These are phyloP conservation scores for Cladophialophora psammophila DNA, from an alignment of 2,329 filamentous ascomycete genomes.

Conservation along the genomic window DNA sequence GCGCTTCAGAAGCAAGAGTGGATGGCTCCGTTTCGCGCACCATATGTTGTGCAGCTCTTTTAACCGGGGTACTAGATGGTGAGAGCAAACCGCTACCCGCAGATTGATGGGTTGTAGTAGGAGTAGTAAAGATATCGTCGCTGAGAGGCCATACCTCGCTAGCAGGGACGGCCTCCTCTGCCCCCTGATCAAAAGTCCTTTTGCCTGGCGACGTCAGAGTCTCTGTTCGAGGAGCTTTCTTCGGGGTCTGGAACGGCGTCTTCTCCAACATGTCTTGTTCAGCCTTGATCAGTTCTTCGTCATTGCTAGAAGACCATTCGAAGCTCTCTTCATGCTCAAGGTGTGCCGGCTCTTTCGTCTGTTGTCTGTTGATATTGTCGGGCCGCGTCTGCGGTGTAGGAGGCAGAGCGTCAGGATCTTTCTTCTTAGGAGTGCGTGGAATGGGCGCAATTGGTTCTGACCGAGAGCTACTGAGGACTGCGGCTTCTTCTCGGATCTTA, in stretches of 20 bases:
- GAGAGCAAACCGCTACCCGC: slow-evolving; percentile 31
- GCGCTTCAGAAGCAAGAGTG: slow-evolving; percentile 41
- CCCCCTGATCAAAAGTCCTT: slow-evolving; percentile 45
- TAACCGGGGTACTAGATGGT: slow-evolving; percentile 32
- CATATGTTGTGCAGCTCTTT: slow-evolving; percentile 4
- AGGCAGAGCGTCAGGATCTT: slow-evolving; percentile 19
- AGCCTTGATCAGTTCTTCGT: slow-evolving; percentile 47
- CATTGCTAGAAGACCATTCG: slow-evolving; percentile 48
- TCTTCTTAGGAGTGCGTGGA: slow-evolving; percentile 41
- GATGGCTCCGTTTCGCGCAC: slow-evolving; percentile 44
- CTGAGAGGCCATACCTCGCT: slow-evolving; percentile 29
- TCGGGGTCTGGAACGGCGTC: slow-evolving; percentile 44
- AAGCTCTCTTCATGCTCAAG: slow-evolving; percentile 47
- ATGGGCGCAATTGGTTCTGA: slow-evolving; percentile 49
- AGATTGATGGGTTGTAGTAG: slow-evolving; percentile 34
- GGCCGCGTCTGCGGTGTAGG: slow-evolving; percentile 33
- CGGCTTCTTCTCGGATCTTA: slow-evolving; percentile 59
- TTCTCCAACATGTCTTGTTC: slow-evolving; percentile 33
- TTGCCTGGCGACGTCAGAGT: slow-evolving; percentile 48
- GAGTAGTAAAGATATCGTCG: slow-evolving; percentile 39
- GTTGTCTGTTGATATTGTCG: not conserved
- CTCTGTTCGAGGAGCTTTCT: slow-evolving; percentile 48
- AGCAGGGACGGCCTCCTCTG: slow-evolving; percentile 20
- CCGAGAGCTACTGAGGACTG: slow-evolving; percentile 58
- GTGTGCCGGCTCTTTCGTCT: slow-evolving; percentile 36